phyloP scores from a whole-genome alignment of 805 yeast species.

The Candida verbasci region DNA sequence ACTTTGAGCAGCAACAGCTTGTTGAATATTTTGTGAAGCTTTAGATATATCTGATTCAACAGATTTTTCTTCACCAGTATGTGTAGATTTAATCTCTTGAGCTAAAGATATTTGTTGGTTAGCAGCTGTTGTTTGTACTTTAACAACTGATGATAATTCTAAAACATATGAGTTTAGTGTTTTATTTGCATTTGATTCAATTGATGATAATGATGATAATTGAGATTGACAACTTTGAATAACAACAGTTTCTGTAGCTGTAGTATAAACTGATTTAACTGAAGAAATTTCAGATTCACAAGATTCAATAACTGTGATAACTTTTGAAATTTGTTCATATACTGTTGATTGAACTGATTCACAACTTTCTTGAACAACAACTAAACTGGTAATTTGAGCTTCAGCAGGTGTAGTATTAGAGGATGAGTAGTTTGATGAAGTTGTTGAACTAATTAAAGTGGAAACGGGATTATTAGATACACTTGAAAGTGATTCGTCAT shows the following conservation, averaged over 20 bases:
- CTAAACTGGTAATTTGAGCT: background rate
- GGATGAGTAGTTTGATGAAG: background rate
- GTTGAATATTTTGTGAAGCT: conserved; percentile 4
- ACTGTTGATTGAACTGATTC: conserved; percentile 6
- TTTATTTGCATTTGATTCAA: conserved; percentile 6
- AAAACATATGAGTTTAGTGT: conserved; percentile 2
- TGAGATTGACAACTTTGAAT: conserved; percentile 4
- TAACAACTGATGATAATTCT: background rate
- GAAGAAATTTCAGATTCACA: conserved; percentile 7
- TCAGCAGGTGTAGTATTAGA: background rate
- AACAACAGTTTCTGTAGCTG: conserved; percentile 3
- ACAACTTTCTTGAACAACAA: conserved; percentile 4
- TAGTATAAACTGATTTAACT: conserved; percentile 2
- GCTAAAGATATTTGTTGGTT: conserved; percentile 4
- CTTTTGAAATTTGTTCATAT: background rate
- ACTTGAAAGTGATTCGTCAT: background rate
- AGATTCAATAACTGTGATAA: conserved; percentile 5
- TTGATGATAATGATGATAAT: conserved; percentile 5
- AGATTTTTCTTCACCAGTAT: background rate
- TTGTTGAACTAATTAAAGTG: background rate
- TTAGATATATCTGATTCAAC: background rate
- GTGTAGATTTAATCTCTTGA: background rate
- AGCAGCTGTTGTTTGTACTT: conserved; percentile 1
- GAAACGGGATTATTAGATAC: background rate
- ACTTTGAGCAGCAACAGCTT: conserved; percentile 6